Evolutionary conservation across 2,329 filamentous ascomycete genomes (phyloP).

Genomic region (Trichoderma semiorbis): DNA sequence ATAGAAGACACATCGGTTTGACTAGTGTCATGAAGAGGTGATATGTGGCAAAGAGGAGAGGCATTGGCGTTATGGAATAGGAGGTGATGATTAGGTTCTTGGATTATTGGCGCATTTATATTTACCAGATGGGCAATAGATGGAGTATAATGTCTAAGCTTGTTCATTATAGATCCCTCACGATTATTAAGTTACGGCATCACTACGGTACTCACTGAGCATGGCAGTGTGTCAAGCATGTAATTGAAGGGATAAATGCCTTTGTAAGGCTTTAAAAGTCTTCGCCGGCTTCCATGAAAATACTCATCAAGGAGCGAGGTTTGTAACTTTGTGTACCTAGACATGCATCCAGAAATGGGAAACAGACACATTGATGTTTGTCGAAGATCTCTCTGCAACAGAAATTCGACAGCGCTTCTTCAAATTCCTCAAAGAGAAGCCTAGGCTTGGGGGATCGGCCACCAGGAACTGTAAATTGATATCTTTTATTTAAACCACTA

Average conservation of each 20-base stretch:
- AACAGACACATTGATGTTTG: not conserved
- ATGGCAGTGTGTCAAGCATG: not conserved
- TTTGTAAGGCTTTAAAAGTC: not conserved
- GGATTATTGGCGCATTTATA: not conserved
- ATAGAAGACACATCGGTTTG: not conserved
- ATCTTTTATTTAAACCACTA: not conserved
- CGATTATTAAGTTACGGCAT: not conserved
- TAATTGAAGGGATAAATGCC: not conserved
- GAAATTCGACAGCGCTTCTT: not conserved
- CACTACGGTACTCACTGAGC: not conserved
- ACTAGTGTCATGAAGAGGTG: not conserved
- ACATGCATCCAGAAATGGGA: not conserved
- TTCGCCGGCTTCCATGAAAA: not conserved
- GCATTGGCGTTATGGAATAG: not conserved
- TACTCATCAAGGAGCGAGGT: not conserved
- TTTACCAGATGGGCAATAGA: not conserved
- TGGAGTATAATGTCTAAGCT: not conserved
- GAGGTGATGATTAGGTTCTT: not conserved
- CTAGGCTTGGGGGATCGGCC: fast-evolving
- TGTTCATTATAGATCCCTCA: not conserved
- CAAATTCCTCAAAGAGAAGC: not conserved
- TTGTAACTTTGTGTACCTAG: not conserved
- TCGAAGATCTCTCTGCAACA: not conserved
- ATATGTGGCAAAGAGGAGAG: not conserved
- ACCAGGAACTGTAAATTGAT: not conserved